These are phyloP conservation scores for Bruguiera gymnorhiza DNA, from an alignment of 345 rosid species.

Conservation along the genomic window DNA sequence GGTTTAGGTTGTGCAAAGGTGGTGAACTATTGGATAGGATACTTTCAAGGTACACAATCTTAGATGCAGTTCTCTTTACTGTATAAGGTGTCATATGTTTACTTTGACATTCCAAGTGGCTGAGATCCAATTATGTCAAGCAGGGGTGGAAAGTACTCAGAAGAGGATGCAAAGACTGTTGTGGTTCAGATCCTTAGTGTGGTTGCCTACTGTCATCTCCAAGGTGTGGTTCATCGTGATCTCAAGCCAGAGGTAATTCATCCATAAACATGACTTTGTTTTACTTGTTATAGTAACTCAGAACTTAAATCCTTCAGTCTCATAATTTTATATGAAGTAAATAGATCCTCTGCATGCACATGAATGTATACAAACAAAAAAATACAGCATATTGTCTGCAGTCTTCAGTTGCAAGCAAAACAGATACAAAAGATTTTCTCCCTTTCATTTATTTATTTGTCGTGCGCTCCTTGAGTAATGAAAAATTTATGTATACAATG, in stretches of 20 bases:
- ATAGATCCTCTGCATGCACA: neutral
- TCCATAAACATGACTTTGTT: neutral
- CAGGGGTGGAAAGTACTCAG: slow-evolving; percentile 96
- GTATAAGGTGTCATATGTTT: slow-evolving; percentile 11
- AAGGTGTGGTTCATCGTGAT: slow-evolving; percentile 99
- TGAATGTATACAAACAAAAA: neutral
- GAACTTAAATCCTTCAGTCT: neutral
- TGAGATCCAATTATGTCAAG: slow-evolving; percentile 25
- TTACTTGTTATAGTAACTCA: neutral
- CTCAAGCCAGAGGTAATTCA: slow-evolving; percentile 93
- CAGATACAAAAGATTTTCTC: too few species aligned
- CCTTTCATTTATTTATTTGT: too few species aligned
- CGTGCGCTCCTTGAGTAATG: too few species aligned
- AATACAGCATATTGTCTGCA: too few species aligned
- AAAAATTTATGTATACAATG: too few species aligned
- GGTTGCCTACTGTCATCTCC: slow-evolving; percentile 87
- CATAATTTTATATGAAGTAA: neutral
- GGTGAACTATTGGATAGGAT: slow-evolving; percentile 89
- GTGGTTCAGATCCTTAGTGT: slow-evolving; percentile 87
- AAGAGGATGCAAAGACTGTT: slow-evolving; percentile 86
- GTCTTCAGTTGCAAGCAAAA: too few species aligned
- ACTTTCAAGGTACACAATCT: slow-evolving; percentile 66
- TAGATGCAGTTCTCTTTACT: slow-evolving; percentile 10
- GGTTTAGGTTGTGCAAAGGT: slow-evolving; percentile 77
- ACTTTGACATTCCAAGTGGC: slow-evolving; percentile 13